Percentiles rank a stretch among this genome's conserved stretches.
Conservation (phyloP, 805 yeast genomes). For the Pichia gijzeniarum region DNA sequence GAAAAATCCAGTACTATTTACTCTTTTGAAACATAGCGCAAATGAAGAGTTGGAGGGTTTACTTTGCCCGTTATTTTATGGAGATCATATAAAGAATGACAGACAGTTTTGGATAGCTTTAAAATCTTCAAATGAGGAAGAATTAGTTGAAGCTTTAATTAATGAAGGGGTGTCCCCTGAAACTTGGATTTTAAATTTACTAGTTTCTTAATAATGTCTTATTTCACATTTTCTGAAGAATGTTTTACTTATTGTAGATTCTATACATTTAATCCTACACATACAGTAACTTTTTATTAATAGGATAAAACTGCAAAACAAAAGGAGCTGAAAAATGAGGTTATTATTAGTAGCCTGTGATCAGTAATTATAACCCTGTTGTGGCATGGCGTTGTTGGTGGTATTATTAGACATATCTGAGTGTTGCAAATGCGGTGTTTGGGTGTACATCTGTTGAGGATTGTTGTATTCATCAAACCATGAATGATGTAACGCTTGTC, state of each 20-base stretch:
- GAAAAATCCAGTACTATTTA: slow-evolving; percentile 5
- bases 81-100: slow-evolving; percentile 2
- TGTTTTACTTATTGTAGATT: too few relatives aligned
- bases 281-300: not conserved
- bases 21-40: slow-evolving; percentile 3
- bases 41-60: slow-evolving; percentile 7
- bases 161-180: not conserved
- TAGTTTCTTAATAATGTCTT: slow-evolving; percentile 8
- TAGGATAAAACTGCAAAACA: not conserved
- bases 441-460: slow-evolving; percentile 11
- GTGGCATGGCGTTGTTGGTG: slow-evolving; percentile 5
- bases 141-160: slow-evolving; percentile 8
- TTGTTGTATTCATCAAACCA: slow-evolving; percentile 72
- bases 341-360: not conserved
- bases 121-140: not conserved
- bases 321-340: too few relatives aligned
- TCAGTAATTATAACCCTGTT: slow-evolving; percentile 7
- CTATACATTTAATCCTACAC: too few relatives aligned
- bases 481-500: slow-evolving; percentile 61
- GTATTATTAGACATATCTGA: slow-evolving; percentile 10
- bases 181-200: slow-evolving; percentile 1
- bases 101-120: slow-evolving; percentile 6
- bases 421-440: slow-evolving; percentile 9
- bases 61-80: slow-evolving; percentile 6
- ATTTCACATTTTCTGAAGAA: too few relatives aligned